Conservation (phyloP, 495 filamentous ascomycete genomes). For the Aspergillus conjunctus region DNA sequence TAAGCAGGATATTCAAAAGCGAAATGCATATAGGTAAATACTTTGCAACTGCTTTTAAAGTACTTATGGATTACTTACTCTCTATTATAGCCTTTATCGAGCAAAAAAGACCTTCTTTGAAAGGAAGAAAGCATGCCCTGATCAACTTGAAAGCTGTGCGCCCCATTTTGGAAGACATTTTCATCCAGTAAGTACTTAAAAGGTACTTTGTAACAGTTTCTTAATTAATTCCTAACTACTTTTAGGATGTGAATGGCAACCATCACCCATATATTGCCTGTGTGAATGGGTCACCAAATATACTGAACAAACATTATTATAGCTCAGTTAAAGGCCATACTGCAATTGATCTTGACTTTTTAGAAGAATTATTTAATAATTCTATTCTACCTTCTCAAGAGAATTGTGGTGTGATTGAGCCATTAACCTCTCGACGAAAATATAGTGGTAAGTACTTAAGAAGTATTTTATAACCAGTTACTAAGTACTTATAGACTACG, state of each 20-base stretch:
- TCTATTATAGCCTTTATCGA: constrained; percentile 8
- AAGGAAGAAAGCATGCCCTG: constrained; percentile 8
- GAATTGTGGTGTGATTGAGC: constrained; percentile 11
- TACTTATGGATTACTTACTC: neutral
- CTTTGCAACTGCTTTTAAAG: constrained; percentile 3
- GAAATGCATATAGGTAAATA: constrained; percentile 16
- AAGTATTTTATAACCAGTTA: neutral
- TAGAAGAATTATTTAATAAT: constrained; percentile 14
- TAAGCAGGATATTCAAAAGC: constrained; percentile 9
- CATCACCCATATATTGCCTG: constrained; percentile 6
- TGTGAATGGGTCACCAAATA: neutral
- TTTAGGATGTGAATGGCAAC: no score
- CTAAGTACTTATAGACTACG: constrained; percentile 1
- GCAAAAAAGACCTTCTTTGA: constrained; percentile 13
- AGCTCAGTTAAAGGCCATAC: constrained; percentile 1
- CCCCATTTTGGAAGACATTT: constrained; percentile 3
- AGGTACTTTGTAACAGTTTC: no score
- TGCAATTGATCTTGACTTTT: constrained; percentile 7
- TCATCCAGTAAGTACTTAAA: no score
- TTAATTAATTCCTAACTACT: no score
- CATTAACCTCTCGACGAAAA: constrained; percentile 6
- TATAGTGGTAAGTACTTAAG: constrained; percentile 10
- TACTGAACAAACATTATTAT: neutral
- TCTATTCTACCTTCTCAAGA: constrained; percentile 2
- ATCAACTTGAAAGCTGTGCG: constrained; percentile 10